Percentiles rank a stretch among this genome's conserved stretches.
phyloP scores from a whole-genome alignment of 2,329 filamentous ascomycete genomes.

The Plenodomus tracheiphilus region DNA sequence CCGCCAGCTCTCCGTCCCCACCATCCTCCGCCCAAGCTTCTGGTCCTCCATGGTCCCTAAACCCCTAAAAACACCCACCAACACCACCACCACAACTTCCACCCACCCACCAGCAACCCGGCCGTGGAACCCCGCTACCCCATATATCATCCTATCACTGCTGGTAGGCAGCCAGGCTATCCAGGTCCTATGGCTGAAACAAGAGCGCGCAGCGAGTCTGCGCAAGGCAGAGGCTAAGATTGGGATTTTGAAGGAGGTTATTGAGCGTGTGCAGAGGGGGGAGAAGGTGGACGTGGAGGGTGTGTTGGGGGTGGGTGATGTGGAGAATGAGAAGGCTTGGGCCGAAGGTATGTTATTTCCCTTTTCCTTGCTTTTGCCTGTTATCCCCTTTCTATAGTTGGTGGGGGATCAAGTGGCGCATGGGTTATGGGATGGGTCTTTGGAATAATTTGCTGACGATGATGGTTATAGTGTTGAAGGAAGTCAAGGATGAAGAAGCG shows the following conservation, averaged over 20 bases:
- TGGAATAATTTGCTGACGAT: conserved; percentile 23
- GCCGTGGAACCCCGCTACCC: conserved; percentile 61
- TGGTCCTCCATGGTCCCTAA: conserved; percentile 45
- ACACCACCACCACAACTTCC: conserved; percentile 5
- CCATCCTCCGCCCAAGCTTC: conserved; percentile 42
- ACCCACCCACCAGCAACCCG: conserved; percentile 18
- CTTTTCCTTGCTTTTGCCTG: background rate
- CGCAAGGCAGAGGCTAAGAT: conserved; percentile 81
- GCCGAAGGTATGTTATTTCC: conserved; percentile 66
- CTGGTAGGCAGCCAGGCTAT: conserved; percentile 96
- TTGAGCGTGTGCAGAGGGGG: conserved; percentile 49
- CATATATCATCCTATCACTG: conserved; percentile 68
- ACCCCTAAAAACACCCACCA: conserved; percentile 21
- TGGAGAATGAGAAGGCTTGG: conserved; percentile 80
- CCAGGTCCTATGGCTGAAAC: conserved; percentile 81
- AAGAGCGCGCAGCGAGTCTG: conserved; percentile 71
- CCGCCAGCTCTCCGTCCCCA: conserved; percentile 36
- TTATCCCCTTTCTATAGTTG: too few species aligned
- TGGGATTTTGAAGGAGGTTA: conserved; percentile 72
- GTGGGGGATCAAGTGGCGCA: too few species aligned
- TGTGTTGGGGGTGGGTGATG: conserved; percentile 76
- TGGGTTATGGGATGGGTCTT: too few species aligned
- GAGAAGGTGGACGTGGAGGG: conserved; percentile 71
- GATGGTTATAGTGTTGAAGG: conserved; percentile 61
- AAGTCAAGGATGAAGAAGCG: conserved; percentile 67